Base-by-base conservation (phyloP, 139 green algal species). In the Chlamydomonas eustigma region DNA sequence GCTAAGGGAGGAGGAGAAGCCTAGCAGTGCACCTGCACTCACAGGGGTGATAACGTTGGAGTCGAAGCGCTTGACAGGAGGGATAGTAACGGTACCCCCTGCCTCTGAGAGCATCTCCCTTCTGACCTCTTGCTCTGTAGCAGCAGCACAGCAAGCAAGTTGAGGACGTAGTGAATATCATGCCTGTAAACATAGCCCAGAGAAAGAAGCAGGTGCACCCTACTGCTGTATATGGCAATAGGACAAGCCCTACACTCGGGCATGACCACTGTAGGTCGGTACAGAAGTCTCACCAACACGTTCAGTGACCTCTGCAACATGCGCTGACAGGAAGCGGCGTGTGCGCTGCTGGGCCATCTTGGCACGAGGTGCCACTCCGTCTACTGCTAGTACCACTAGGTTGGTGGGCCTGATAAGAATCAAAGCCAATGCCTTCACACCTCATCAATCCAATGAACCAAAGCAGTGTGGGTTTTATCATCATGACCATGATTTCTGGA, bases 341-440 rank as follows among this genome's bases (percentile, higher is more conserved):
- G 86, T 91, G 22, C 93, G 84, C 83, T 97, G 93, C 86, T 97
- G 93, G 72, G 91, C 92, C 90, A 97, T 97, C 88, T 97, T 97
- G 28, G 93, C 93, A 3, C 87, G 78, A 0, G 93, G 93, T 0
- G 93, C 93, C 36, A 97, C 90, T 33, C 92, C 90, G 70, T 96
- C 89, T 51, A 90, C 70, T 8, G 83, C 86, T 38, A 90, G 50
- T 33, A 91, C 76, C 44, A 91, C 38, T 72, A 88, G 44, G 44
- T 37, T 52, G 36, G 44, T 73, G 51, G 2, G 37, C 58, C 37
- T 33, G 25, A 25, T 51, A 8, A 65, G n/a, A n/a, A n/a, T n/a
- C n/a, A n/a, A n/a, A n/a, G n/a, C 18, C 50, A 63, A 22, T 63
- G 50, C 50, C 18, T 18, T 28, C 50, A 63, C 18, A 28, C 50